Conservation (phyloP, 805 yeast species). For the Hanseniaspora valbyensis region DNA sequence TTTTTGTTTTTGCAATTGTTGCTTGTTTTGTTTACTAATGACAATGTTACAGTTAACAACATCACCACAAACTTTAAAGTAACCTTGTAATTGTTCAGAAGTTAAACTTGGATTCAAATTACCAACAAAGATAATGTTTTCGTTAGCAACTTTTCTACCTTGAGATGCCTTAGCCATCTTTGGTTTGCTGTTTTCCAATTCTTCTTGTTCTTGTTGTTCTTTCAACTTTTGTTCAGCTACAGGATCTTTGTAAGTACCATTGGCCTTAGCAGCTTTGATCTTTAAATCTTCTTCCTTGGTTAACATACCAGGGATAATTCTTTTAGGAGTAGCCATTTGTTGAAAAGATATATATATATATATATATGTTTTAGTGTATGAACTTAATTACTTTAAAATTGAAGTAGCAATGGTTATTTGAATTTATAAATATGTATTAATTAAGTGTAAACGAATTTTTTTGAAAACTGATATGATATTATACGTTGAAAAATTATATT, state of each 20-base stretch:
- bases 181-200: constrained; percentile 18
- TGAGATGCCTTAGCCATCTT: constrained; percentile 57
- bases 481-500: no score
- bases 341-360: no score
- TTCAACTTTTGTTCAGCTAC: constrained; percentile 16
- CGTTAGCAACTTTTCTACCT: constrained; percentile 74
- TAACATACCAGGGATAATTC: constrained; percentile 14
- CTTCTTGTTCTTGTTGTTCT: constrained; percentile 14
- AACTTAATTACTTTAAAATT: no score
- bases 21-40: constrained; percentile 61
- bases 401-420: no score
- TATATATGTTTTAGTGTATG: no score
- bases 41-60: constrained; percentile 58
- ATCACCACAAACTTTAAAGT: constrained; percentile 52
- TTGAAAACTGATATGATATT: no score
- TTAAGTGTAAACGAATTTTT: no score
- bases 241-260: constrained; percentile 11
- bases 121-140: constrained; percentile 66
- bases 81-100: constrained; percentile 50
- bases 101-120: constrained; percentile 53
- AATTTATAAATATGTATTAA: no score
- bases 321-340: constrained; percentile 11
- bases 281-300: constrained; percentile 15
- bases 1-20: constrained; percentile 30
- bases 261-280: constrained; percentile 13